These are phyloP conservation scores for Aspergillus versicolor DNA, from an alignment of 2,329 filamentous ascomycete genomes.

Conservation along the genomic window DNA sequence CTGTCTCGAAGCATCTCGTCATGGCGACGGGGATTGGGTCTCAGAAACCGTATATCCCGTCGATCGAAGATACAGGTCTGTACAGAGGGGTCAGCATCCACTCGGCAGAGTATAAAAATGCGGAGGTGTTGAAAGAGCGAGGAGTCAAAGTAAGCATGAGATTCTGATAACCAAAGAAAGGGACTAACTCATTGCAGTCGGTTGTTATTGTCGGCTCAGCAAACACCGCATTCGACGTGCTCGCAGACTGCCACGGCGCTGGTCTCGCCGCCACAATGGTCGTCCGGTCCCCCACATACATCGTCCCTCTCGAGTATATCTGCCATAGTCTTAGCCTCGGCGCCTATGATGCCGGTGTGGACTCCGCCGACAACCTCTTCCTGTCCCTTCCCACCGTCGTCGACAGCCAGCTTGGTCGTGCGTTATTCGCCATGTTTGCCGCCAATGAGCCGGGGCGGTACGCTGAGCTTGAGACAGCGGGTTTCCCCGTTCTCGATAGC, in stretches of 20 bases:
- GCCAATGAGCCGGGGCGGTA: slow-evolving; percentile 27
- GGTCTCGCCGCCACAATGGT: slow-evolving; percentile 47
- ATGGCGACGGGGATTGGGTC: slow-evolving; percentile 20
- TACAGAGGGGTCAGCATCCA: slow-evolving; percentile 15
- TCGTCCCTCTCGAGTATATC: slow-evolving; percentile 24
- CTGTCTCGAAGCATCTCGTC: slow-evolving; percentile 18
- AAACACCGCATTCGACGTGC: slow-evolving; percentile 50
- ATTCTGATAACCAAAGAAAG: too few relatives aligned
- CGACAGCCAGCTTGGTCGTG: slow-evolving; percentile 5
- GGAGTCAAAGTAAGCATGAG: background rate
- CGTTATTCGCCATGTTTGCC: background rate
- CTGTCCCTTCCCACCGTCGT: background rate
- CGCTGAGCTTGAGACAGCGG: slow-evolving; percentile 28
- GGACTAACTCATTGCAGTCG: slow-evolving; percentile 22
- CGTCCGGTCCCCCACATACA: slow-evolving; percentile 43
- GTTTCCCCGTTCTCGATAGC: slow-evolving; percentile 41
- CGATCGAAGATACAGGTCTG: slow-evolving; percentile 9
- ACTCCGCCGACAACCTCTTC: slow-evolving; percentile 4
- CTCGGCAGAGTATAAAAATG: background rate
- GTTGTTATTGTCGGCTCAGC: slow-evolving; percentile 48
- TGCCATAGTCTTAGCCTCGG: slow-evolving; percentile 21
- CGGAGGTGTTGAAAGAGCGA: background rate
- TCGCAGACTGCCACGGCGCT: slow-evolving; percentile 46
- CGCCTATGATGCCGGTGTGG: slow-evolving; percentile 27
- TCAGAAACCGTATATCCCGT: slow-evolving; percentile 16